A percentile compares a stretch with the other conserved stretches of the same genome.
These are phyloP conservation scores for Colletotrichum tofieldiae DNA, from an alignment of 2,329 filamentous ascomycete genomes.

Conservation along the genomic window DNA sequence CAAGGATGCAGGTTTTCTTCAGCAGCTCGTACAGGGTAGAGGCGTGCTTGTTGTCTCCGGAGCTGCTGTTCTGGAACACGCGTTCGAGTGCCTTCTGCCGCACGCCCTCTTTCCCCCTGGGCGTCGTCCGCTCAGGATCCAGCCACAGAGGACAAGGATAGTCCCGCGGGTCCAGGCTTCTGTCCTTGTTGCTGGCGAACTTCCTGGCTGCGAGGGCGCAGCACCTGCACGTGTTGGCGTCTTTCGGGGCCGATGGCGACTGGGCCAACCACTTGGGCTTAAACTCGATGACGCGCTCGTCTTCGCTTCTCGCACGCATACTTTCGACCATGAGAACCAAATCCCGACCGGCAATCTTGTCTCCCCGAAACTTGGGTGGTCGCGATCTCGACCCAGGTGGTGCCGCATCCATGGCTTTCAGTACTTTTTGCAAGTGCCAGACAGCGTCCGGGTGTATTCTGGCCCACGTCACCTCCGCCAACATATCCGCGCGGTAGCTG, in stretches of 20 bases:
- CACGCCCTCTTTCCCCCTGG: constrained; percentile 1
- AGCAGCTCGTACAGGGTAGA: constrained; percentile 21
- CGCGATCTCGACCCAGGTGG: constrained; percentile 13
- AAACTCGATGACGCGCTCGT: constrained; percentile 73
- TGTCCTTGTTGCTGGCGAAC: constrained; percentile 47
- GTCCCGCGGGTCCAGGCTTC: constrained; percentile 23
- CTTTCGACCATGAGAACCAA: constrained; percentile 78
- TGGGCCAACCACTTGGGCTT: constrained; percentile 90
- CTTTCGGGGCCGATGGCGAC: constrained; percentile 78
- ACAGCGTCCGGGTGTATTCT: constrained; percentile 59
- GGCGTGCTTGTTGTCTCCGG: constrained; percentile 27
- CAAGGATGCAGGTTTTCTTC: constrained; percentile 10
- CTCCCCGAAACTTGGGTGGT: constrained; percentile 58
- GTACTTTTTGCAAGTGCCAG: constrained; percentile 61
- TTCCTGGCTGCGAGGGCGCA: constrained; percentile 73
- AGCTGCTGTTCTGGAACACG: constrained; percentile 23
- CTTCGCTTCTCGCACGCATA: constrained; percentile 66
- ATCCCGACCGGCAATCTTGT: constrained; percentile 2
- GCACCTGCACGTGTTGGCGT: constrained; percentile 79
- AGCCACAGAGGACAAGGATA: constrained; percentile 43
- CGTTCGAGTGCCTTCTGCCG: constrained; percentile 21
- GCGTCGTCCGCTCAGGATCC: constrained; percentile 23
- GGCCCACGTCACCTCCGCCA: constrained; percentile 72
- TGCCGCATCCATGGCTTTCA: constrained; percentile 26
- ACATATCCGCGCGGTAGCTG: constrained; percentile 55